Conservation (phyloP, 352 stramenopile genomes). For the Discostella stelligera region DNA sequence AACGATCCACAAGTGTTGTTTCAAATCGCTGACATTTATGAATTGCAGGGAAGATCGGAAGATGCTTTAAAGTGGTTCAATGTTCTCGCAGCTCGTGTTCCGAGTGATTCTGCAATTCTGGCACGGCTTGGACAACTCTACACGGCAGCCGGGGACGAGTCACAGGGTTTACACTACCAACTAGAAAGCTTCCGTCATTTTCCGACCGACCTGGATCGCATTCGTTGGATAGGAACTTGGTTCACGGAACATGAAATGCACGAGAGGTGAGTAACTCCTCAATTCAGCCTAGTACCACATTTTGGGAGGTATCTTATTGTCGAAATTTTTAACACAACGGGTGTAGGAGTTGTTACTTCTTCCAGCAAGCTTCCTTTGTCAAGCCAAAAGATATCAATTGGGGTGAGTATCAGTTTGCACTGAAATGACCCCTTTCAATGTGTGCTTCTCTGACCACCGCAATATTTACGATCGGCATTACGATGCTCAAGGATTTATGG, state of each 20-base stretch:
- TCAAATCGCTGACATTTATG: conserved; percentile 93
- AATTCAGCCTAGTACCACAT: not conserved
- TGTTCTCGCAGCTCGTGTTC: conserved; percentile 91
- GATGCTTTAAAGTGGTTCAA: conserved; percentile 92
- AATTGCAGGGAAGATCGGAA: conserved; percentile 88
- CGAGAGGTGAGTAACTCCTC: conserved; percentile 83
- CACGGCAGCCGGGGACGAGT: conserved; percentile 91
- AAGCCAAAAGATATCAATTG: conserved; percentile 95
- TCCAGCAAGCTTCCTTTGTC: conserved; percentile 91
- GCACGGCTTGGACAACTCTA: conserved; percentile 91
- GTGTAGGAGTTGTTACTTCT: conserved; percentile 83
- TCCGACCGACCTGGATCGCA: conserved; percentile 94
- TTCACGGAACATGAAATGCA: conserved; percentile 96
- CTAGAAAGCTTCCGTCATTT: conserved; percentile 93
- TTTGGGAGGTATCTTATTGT: not conserved
- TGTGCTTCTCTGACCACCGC: not conserved
- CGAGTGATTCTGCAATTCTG: conserved; percentile 84
- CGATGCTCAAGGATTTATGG: conserved; percentile 86
- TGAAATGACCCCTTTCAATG: not conserved
- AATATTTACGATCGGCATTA: not conserved
- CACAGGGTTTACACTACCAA: conserved; percentile 94
- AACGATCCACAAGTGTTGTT: conserved; percentile 90
- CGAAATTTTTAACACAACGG: not conserved
- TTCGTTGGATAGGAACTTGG: conserved; percentile 94
- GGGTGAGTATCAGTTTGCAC: conserved; percentile 52